phyloP scores from a whole-genome alignment of 1,139 yeast species.

The Yamadazyma kanchanaburiensis region DNA sequence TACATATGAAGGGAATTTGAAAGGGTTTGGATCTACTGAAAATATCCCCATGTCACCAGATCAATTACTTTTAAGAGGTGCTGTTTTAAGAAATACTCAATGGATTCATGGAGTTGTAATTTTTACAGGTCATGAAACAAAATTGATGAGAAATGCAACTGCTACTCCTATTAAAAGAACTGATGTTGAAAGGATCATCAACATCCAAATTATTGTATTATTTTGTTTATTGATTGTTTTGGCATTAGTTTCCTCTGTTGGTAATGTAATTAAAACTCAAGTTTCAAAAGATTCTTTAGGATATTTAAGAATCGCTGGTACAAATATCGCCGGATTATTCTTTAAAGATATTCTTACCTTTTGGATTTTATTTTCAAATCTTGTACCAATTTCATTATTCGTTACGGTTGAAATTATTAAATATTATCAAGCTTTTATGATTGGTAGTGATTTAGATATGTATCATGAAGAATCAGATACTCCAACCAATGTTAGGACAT shows the following conservation, averaged over 20 bases:
- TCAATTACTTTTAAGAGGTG: constrained; percentile 89
- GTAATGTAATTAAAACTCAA: constrained; percentile 74
- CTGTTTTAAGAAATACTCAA: constrained; percentile 88
- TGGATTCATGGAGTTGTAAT: constrained; percentile 95
- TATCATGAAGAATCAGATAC: constrained; percentile 85
- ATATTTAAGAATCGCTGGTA: constrained; percentile 68
- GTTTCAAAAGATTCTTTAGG: constrained; percentile 51
- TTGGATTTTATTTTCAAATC: constrained; percentile 93
- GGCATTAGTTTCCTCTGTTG: constrained; percentile 78
- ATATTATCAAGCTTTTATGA: constrained; percentile 91
- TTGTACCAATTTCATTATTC: constrained; percentile 92
- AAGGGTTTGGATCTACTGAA: constrained; percentile 47
- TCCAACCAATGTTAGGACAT: constrained; percentile 92
- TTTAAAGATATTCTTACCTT: constrained; percentile 86
- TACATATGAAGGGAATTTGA: constrained; percentile 88
- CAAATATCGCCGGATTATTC: constrained; percentile 66
- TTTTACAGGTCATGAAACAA: constrained; percentile 97
- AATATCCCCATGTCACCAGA: constrained; percentile 80
- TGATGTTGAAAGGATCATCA: constrained; percentile 93
- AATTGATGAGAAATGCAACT: constrained; percentile 96
- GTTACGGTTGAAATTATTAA: constrained; percentile 95
- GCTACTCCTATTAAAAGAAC: constrained; percentile 97
- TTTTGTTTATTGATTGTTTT: constrained; percentile 76
- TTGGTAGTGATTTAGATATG: constrained; percentile 91
- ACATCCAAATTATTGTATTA: constrained; percentile 83